A percentile compares a stretch with the other conserved stretches of the same genome.
Conservation (phyloP, 768 basidiomycete species). For the Kwoniella sp. region DNA sequence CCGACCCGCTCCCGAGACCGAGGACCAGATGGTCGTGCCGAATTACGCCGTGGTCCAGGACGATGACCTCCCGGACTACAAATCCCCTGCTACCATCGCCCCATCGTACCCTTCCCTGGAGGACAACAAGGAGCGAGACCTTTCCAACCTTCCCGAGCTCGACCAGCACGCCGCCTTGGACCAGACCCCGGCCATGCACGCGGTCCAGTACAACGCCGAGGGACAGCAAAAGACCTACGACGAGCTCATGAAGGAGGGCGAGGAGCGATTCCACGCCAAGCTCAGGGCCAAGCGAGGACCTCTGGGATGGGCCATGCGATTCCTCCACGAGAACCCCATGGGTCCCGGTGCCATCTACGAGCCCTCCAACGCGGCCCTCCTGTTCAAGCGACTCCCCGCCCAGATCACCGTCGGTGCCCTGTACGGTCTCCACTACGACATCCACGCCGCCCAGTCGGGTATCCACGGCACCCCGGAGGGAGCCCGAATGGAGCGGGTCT, state of each 20-base stretch:
- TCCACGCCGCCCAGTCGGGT: constrained; percentile 44
- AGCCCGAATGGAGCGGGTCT: constrained; percentile 47
- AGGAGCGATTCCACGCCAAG: constrained; percentile 39
- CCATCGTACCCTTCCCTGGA: neutral
- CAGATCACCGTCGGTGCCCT: constrained; percentile 23
- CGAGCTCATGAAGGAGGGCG: constrained; percentile 19
- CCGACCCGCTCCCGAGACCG: constrained; percentile 46
- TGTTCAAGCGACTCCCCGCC: constrained; percentile 32
- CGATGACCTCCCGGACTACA: constrained; percentile 4
- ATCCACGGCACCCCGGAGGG: constrained; percentile 48
- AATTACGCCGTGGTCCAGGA: constrained; percentile 41
- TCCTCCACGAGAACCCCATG: constrained; percentile 49
- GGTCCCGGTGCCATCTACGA: constrained; percentile 38
- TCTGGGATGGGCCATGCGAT: constrained; percentile 50
- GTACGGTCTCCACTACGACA: constrained; percentile 45
- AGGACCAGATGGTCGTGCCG: constrained; percentile 25
- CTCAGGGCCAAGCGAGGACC: constrained; percentile 39
- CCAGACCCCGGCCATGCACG: constrained; percentile 3
- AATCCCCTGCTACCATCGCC: neutral
- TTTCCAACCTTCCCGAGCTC: neutral
- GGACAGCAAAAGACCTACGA: constrained; percentile 21
- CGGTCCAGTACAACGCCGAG: constrained; percentile 1
- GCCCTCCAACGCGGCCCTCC: constrained; percentile 38
- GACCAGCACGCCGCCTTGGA: neutral
- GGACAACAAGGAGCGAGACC: neutral